Evolutionary conservation across 2,329 filamentous ascomycete species (phyloP).

Genomic region (Hymenoscyphus occultus): DNA sequence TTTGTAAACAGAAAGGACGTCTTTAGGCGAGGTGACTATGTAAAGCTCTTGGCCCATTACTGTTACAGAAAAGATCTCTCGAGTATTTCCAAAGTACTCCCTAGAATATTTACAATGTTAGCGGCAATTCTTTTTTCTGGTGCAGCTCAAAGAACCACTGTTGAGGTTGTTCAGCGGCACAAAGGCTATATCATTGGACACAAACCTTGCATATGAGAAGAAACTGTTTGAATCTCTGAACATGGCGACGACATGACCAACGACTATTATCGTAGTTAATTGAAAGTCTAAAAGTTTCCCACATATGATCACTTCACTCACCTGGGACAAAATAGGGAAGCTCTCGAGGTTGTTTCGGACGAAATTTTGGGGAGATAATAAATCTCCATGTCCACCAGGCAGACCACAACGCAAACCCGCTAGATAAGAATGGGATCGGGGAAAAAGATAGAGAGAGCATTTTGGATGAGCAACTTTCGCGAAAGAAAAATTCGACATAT

Average conservation of each 20-base stretch:
- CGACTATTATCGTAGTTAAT: neutral
- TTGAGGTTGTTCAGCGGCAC: too few species aligned
- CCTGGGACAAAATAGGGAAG: constrained; percentile 8
- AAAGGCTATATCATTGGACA: neutral
- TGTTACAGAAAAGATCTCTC: neutral
- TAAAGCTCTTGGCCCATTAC: constrained; percentile 6
- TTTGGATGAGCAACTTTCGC: too few species aligned
- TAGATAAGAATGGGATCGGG: too few species aligned
- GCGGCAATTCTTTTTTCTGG: neutral
- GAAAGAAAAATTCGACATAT: too few species aligned
- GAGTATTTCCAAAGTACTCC: constrained; percentile 7
- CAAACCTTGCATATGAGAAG: neutral
- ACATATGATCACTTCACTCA: neutral
- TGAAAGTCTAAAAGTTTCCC: neutral
- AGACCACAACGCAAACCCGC: neutral
- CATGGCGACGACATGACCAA: neutral
- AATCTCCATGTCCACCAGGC: neutral
- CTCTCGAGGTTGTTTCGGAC: neutral
- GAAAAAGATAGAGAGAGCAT: too few species aligned
- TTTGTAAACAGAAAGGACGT: neutral
- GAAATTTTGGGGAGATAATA: neutral
- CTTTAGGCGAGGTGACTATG: constrained; percentile 6
- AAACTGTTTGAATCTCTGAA: constrained; percentile 8
- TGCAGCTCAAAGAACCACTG: too few species aligned
- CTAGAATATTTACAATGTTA: neutral